Base-by-base conservation (phyloP, 176 grass and related monocot species). In the Panicum miliaceum region DNA sequence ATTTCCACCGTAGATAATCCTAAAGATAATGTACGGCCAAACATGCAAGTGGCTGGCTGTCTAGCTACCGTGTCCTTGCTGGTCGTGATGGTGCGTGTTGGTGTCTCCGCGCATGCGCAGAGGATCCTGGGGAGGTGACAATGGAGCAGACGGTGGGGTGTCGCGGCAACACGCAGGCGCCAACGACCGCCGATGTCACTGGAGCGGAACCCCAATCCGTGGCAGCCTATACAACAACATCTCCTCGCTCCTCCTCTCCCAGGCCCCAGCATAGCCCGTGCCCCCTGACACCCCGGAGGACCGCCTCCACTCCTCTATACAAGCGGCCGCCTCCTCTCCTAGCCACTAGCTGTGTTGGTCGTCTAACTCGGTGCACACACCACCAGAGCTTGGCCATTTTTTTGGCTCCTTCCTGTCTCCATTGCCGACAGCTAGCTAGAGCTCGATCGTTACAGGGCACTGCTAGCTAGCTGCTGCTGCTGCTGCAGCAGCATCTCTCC, bases 151-250 rank as follows among this genome's bases (percentile, higher is more conserved):
- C 12, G 29, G 38, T 13, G 25, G 51, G 69, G 34, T 25, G 77
- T 73, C 46, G 88, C 88, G 84, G 88, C 88, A 86, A 82, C 88
- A 56, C 79, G 88, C 47, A 34, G 84, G 73, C 88, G 84, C 82
- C 82, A 73, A 68, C 59, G 59, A 71, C n/a, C 64, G 78, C 83
- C 88, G 54, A 73, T 78, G 79, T 86, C 79, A 83, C 73, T 43
- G 88, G 87, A 89, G 64, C 65, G 81, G 79, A 90, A 72, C 37
- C 35, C 73, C 56, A 60, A 59, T 45, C 3, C 70, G 16, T 40
- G 26, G 19, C 45, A 54, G 20, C 41, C 41, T 1, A 32, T 32
- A 32, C 0, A 42, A 32, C 0, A 42, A 42, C 41, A 42, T 42
- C 9, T 42, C 41, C 41, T 32, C 29, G 29, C 29, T 9, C 45